These are phyloP conservation scores for Podospora comata DNA, from an alignment of 495 filamentous ascomycete species.

Conservation along the genomic window DNA sequence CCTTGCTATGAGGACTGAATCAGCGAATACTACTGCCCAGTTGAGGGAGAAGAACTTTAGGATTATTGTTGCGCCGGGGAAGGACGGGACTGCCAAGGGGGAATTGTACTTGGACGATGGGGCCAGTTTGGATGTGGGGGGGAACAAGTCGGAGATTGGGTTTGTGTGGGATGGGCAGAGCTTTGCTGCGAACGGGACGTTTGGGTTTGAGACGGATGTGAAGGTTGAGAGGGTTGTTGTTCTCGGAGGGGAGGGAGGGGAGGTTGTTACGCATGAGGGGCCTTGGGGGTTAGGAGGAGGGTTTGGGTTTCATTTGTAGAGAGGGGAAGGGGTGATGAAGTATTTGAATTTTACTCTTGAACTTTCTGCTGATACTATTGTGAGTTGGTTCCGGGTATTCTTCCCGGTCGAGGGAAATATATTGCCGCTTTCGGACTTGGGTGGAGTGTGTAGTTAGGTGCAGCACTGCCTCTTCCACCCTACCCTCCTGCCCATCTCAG, in stretches of 20 bases:
- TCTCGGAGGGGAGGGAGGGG: conserved; percentile 39
- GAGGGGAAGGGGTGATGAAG: no score
- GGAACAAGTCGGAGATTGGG: conserved; percentile 43
- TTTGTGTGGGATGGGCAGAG: conserved; percentile 51
- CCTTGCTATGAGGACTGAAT: conserved; percentile 55
- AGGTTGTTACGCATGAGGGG: conserved; percentile 10
- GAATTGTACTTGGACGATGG: conserved; percentile 62
- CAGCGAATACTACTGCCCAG: conserved; percentile 66
- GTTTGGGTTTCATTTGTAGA: conserved; percentile 4
- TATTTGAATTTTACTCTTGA: no score
- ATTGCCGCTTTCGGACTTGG: no score
- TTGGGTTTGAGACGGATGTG: conserved; percentile 48
- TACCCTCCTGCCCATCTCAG: no score
- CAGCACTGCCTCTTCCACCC: no score
- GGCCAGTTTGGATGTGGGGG: conserved; percentile 40
- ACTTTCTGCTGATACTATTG: no score
- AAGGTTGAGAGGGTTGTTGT: conserved; percentile 55
- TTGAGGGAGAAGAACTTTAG: conserved; percentile 64
- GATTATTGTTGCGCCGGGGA: conserved; percentile 63
- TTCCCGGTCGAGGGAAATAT: no score
- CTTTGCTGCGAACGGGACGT: conserved; percentile 51
- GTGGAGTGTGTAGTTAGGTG: no score
- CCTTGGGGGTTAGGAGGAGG: conserved; percentile 24
- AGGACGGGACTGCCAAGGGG: conserved; percentile 38
- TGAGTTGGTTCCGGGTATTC: no score